These are phyloP conservation scores for Trametes polyzona DNA, from an alignment of 1,284 basidiomycete species.

Conservation along the genomic window DNA sequence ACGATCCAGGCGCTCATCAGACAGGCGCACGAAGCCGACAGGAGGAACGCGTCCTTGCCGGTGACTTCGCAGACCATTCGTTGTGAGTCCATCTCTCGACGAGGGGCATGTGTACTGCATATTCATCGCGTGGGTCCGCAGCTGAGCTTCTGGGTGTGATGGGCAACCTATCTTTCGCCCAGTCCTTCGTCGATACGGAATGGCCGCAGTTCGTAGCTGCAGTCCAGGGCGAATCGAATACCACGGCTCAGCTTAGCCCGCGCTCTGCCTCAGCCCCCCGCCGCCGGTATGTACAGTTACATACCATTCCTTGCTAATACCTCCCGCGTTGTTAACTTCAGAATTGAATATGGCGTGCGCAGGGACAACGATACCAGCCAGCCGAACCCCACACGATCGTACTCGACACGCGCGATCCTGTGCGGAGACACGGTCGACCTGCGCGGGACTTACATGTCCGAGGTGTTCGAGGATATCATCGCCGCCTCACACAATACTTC, in stretches of 20 bases:
- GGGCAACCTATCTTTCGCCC: not conserved
- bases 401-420: constrained; percentile 9
- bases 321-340: too few species aligned
- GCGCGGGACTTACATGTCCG: constrained; percentile 12
- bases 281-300: not conserved
- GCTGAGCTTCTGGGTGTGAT: not conserved
- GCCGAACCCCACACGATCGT: constrained; percentile 2
- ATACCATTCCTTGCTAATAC: too few species aligned
- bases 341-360: not conserved
- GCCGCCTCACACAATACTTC: constrained; percentile 17
- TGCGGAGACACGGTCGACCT: constrained; percentile 25
- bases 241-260: not conserved
- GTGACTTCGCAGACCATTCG: constrained; percentile 7
- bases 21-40: constrained; percentile 1
- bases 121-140: too few species aligned
- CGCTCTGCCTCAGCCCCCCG: not conserved
- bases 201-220: constrained; percentile 2
- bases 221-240: not conserved
- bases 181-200: not conserved
- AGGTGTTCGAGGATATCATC: constrained; percentile 25
- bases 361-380: not conserved
- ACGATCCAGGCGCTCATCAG: constrained; percentile 5
- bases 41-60: not conserved
- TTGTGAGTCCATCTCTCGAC: not conserved
- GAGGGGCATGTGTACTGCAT: too few species aligned